phyloP scores from a whole-genome alignment of 2,329 filamentous ascomycete species.

The Exophiala spinifera region DNA sequence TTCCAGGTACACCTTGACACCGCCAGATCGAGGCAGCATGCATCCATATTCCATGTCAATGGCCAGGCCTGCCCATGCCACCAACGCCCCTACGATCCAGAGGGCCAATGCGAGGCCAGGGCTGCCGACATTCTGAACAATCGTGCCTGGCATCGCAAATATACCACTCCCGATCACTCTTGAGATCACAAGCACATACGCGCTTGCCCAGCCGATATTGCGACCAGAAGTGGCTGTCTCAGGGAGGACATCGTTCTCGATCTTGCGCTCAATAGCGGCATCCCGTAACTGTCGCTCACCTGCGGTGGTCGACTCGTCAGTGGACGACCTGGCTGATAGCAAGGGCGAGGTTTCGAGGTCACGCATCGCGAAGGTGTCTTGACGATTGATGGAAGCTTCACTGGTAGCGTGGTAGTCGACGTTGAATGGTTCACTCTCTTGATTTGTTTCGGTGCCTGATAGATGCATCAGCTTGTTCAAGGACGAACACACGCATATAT shows the following conservation, averaged over 20 bases:
- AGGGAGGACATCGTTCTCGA: slow-evolving; percentile 59
- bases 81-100: slow-evolving; percentile 61
- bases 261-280: slow-evolving; percentile 51
- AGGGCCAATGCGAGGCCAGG: slow-evolving; percentile 60
- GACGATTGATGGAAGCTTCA: background rate
- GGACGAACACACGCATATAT: too few relatives aligned
- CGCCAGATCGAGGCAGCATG: slow-evolving; percentile 68
- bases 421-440: background rate
- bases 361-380: slow-evolving; percentile 6
- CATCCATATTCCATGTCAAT: slow-evolving; percentile 66
- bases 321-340: slow-evolving; percentile 11
- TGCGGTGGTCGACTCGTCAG: slow-evolving; percentile 2
- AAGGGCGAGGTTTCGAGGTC: slow-evolving; percentile 23
- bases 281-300: background rate
- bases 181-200: slow-evolving; percentile 66
- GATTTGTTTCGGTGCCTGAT: background rate
- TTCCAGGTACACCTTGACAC: slow-evolving; percentile 69
- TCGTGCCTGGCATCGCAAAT: slow-evolving; percentile 67
- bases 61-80: slow-evolving; percentile 60
- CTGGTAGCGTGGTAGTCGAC: background rate
- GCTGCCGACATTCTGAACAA: slow-evolving; percentile 64
- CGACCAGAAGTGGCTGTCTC: slow-evolving; percentile 59
- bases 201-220: slow-evolving; percentile 60
- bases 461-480: background rate
- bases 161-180: slow-evolving; percentile 69